These are phyloP conservation scores for Trapa bicornis DNA, from an alignment of 345 rosid species.

Conservation along the genomic window DNA sequence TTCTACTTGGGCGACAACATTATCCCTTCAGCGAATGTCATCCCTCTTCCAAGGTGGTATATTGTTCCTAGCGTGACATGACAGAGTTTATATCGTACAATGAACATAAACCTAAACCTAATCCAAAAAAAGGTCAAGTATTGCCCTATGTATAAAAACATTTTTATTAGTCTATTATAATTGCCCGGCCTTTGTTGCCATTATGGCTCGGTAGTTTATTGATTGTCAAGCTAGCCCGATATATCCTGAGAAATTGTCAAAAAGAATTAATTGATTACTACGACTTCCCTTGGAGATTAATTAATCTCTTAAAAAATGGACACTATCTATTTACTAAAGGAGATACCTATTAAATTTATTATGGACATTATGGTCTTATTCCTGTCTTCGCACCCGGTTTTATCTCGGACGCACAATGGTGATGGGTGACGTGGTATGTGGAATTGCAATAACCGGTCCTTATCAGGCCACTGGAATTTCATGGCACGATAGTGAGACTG, in stretches of 20 bases:
- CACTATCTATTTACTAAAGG: too few species aligned
- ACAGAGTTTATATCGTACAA: neutral
- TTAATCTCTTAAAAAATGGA: too few species aligned
- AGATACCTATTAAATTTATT: neutral
- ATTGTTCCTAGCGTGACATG: neutral
- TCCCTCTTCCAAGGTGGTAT: too few species aligned
- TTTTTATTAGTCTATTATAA: neutral
- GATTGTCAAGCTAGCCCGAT: neutral
- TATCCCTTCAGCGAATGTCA: too few species aligned
- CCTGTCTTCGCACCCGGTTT: neutral
- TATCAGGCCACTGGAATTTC: neutral
- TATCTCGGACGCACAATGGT: neutral
- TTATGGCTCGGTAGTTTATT: neutral
- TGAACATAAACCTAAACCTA: neutral
- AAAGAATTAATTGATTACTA: too few species aligned
- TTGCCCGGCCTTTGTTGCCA: constrained; percentile 1
- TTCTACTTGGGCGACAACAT: too few species aligned
- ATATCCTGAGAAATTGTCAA: too few species aligned
- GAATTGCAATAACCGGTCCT: neutral
- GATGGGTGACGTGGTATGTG: constrained; percentile 1
- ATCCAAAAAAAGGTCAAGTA: neutral
- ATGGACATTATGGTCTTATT: neutral
- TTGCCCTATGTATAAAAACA: neutral
- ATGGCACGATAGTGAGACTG: too few species aligned
- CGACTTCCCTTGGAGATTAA: too few species aligned